Base-by-base conservation (phyloP, 2,329 filamentous ascomycete genomes). In the Pseudogymnoascus sp. region DNA sequence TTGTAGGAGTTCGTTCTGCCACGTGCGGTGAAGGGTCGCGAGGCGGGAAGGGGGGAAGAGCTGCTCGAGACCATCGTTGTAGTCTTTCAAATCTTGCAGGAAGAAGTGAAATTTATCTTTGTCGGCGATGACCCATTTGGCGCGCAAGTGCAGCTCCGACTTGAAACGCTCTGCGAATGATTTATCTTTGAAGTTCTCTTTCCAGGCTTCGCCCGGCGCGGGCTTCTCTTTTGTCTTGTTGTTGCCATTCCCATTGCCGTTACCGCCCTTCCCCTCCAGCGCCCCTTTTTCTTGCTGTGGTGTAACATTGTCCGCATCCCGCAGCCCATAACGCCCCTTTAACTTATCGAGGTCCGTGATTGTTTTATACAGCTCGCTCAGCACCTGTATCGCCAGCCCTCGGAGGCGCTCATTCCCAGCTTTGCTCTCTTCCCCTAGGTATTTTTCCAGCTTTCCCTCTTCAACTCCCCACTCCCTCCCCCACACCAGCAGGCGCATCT, bases 401-500 rank as follows among this genome's bases (percentile, higher is more conserved):
- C 74, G 70, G 67, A 80, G 69, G 38, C 64, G 61, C 55, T 66
- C 66, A 62, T 68, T 69, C 3, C 68, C 68, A n/a, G 74, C 73
- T 58, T 75, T 75, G 58, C 70, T 69, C 39, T 72, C 74, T 36
- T 70, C 70, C 62, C 72, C 69, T 7, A 79, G 71, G 62, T 78
- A 76, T 35, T 73, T 74, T 67, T 80, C 78, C 1, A 80, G 70
- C 59, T 66, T 71, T 4, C 78, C 78, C 69, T 80, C 78, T 8
- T 75, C 72, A 35, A 80, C 77, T 23, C 78, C 78, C 78, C 78
- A 80, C 65, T 79, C 76, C 33, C 78, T 69, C 16, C 78, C 78
- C 78, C 78, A 80, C 63, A 79, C 76, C 30, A 77, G 68, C 36
- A 80, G 72, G 3, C 78, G 73, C 76, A 78, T 79, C 73, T 80